Conservation (phyloP, 2,329 filamentous ascomycete genomes). For the Diplocarpon mali region DNA sequence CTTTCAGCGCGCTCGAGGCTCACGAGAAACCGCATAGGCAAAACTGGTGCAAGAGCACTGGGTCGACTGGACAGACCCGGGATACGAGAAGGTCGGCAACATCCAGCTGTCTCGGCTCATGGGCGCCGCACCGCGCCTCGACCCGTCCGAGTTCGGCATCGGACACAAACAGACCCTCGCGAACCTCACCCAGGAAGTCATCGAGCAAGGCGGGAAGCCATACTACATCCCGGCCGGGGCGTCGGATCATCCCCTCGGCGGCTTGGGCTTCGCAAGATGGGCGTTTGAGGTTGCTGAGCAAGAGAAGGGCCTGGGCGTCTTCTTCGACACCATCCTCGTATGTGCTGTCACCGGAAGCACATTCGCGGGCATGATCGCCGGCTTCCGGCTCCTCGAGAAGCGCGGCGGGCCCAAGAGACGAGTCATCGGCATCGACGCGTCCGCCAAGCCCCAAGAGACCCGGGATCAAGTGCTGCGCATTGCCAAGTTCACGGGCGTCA, state of each 20-base stretch:
- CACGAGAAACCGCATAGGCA: conserved; percentile 20
- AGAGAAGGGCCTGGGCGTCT: conserved; percentile 48
- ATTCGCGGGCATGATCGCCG: conserved; percentile 60
- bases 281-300: conserved; percentile 57
- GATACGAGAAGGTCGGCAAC: conserved; percentile 57
- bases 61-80: conserved; percentile 50
- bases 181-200: conserved; percentile 41
- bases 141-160: conserved; percentile 52
- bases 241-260: conserved; percentile 58
- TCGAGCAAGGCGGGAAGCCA: conserved; percentile 43
- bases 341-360: conserved; percentile 63
- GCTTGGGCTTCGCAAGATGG: conserved; percentile 60
- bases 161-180: conserved; percentile 53
- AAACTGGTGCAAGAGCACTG: conserved; percentile 56
- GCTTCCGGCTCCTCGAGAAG: conserved; percentile 53
- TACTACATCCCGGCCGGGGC: conserved; percentile 66
- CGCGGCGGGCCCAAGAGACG: conserved; percentile 36
- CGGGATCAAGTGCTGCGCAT: conserved; percentile 56
- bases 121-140: conserved; percentile 51
- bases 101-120: conserved; percentile 59
- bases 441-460: conserved; percentile 48
- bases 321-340: conserved; percentile 58
- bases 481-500: conserved; percentile 48
- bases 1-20: neutral
- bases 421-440: conserved; percentile 58